Evolutionary conservation across 169 alveolate genomes (phyloP).

Genomic region (Plasmodium malariae): DNA sequence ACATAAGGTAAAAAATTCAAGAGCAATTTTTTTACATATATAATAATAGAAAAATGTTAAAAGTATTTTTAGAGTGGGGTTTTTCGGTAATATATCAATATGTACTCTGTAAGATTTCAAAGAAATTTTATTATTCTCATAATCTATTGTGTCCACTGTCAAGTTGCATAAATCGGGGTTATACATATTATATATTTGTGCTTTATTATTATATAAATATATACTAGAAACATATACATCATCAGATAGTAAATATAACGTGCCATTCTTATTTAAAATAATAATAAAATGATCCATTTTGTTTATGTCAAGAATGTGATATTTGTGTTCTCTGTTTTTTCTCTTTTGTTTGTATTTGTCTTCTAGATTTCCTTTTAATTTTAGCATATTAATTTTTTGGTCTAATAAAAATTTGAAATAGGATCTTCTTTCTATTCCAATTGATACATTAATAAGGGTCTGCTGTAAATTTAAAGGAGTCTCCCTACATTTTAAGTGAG

Average conservation of each 20-base stretch:
- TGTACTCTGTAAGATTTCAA: slow-evolving; percentile 47
- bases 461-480: background rate
- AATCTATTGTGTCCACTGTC: slow-evolving; percentile 66
- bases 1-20: slow-evolving; percentile 49
- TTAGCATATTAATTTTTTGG: slow-evolving; percentile 28
- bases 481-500: slow-evolving; percentile 27
- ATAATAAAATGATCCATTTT: slow-evolving; percentile 53
- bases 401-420: slow-evolving; percentile 10
- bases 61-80: slow-evolving; percentile 40
- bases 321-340: background rate
- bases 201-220: slow-evolving; percentile 23
- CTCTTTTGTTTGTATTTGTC: background rate
- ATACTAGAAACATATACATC: slow-evolving; percentile 51
- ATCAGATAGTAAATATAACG: slow-evolving; percentile 56
- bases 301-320: slow-evolving; percentile 37
- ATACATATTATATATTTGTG: slow-evolving; percentile 52
- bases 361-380: background rate
- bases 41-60: slow-evolving; percentile 61
- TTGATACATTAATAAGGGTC: slow-evolving; percentile 38
- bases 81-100: slow-evolving; percentile 61
- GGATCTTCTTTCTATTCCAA: background rate
- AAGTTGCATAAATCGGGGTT: slow-evolving; percentile 43
- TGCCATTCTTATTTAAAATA: slow-evolving; percentile 57
- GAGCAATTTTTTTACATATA: slow-evolving; percentile 57
- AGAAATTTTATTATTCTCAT: slow-evolving; percentile 16